phyloP scores from a whole-genome alignment of 2,329 filamentous ascomycete species.

The Diplodia corticola region DNA sequence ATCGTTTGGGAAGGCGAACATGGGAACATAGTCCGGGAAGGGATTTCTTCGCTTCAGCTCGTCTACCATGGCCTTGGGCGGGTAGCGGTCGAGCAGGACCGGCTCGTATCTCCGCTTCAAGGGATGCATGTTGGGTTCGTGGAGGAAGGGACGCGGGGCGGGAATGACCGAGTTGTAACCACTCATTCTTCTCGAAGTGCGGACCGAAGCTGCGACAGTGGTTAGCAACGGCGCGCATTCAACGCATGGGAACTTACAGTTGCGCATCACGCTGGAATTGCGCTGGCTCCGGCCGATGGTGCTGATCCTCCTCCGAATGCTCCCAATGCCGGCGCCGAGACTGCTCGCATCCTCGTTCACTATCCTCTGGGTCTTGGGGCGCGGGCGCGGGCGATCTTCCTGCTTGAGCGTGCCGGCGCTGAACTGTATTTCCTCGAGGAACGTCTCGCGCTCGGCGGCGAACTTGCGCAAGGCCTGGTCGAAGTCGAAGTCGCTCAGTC shows the following conservation, averaged over 20 bases:
- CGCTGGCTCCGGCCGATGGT: conserved; percentile 96
- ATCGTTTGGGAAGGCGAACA: conserved; percentile 99
- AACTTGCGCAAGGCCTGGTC: conserved; percentile 93
- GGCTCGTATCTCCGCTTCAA: conserved; percentile 92
- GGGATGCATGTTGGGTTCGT: conserved; percentile 91
- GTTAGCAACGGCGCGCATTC: conserved; percentile 27
- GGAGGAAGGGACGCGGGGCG: conserved; percentile 83
- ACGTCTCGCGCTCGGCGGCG: conserved; percentile 89
- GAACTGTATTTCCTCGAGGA: conserved; percentile 88
- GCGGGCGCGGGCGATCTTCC: conserved; percentile 59
- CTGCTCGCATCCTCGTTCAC: conserved; percentile 59
- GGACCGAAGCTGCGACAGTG: conserved; percentile 59
- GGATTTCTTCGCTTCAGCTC: conserved; percentile 76
- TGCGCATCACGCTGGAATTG: conserved; percentile 73
- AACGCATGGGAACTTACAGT: conserved; percentile 54
- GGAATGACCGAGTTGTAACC: conserved; percentile 99
- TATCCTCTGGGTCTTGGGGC: conserved; percentile 79
- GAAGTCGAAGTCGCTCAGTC: conserved; percentile 78
- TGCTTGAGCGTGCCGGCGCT: conserved; percentile 72
- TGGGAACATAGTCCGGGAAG: conserved; percentile 96
- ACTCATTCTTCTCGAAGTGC: conserved; percentile 85
- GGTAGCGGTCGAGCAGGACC: conserved; percentile 92
- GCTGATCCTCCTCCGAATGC: conserved; percentile 88
- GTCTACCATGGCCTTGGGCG: conserved; percentile 76
- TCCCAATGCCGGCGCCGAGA: conserved; percentile 68